Evolutionary conservation across 2,329 filamentous ascomycete genomes (phyloP).

Genomic region (Microdochium nivale): DNA sequence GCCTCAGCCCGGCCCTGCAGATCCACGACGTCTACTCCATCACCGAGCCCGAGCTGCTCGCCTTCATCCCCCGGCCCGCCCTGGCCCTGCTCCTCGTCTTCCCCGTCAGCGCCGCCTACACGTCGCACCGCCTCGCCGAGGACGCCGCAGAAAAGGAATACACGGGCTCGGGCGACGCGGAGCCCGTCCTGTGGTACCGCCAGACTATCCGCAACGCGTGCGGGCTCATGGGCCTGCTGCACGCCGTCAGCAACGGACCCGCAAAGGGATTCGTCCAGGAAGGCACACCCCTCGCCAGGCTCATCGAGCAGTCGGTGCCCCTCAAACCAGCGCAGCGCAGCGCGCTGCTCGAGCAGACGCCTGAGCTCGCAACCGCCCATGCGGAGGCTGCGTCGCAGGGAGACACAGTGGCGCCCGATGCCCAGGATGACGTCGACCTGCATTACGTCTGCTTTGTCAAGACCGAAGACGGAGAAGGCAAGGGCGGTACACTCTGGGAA

Average conservation of each 20-base stretch:
- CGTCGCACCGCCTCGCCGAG: slow-evolving; percentile 65
- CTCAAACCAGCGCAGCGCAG: slow-evolving; percentile 60
- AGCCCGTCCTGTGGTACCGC: slow-evolving; percentile 86
- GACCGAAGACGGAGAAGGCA: slow-evolving; percentile 34
- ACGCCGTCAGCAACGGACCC: slow-evolving; percentile 71
- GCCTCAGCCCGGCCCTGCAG: slow-evolving; percentile 65
- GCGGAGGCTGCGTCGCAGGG: slow-evolving; percentile 66
- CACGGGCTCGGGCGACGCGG: slow-evolving; percentile 52
- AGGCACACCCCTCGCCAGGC: slow-evolving; percentile 48
- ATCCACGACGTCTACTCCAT: slow-evolving; percentile 92
- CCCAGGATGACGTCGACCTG: slow-evolving; percentile 76
- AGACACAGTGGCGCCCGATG: slow-evolving; percentile 69
- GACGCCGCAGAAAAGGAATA: slow-evolving; percentile 60
- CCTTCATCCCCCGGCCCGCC: slow-evolving; percentile 80
- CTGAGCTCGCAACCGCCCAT: slow-evolving; percentile 70
- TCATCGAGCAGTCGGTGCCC: slow-evolving; percentile 64
- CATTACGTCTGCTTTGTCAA: slow-evolving; percentile 97
- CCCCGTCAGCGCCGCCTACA: slow-evolving; percentile 72
- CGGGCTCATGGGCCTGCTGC: slow-evolving; percentile 80
- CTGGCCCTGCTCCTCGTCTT: slow-evolving; percentile 88
- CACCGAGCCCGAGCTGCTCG: slow-evolving; percentile 73
- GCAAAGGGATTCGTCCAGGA: slow-evolving; percentile 53
- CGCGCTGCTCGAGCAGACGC: slow-evolving; percentile 66
- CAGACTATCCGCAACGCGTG: slow-evolving; percentile 94
- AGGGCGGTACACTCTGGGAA: slow-evolving; percentile 48